Base-by-base conservation (phyloP, 1,139 yeast genomes). In the Neolecta irregularis region DNA sequence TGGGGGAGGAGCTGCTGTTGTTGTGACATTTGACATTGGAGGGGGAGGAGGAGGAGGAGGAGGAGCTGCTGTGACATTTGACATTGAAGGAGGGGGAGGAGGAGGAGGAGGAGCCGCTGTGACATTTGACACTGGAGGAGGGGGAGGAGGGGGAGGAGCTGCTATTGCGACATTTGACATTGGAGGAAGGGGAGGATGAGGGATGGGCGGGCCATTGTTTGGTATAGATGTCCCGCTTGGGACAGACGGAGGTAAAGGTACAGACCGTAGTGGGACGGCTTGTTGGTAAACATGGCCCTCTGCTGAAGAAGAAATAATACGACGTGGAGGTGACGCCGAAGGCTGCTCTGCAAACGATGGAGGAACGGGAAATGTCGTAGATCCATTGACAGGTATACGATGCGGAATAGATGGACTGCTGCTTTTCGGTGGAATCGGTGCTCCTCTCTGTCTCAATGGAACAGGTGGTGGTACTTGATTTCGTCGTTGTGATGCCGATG, bases 1-100 rank as follows among this genome's bases (percentile, higher is more conserved):
- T 4, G 37, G 41, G 17, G 37, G 25, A 18, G 39, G 34, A 5
- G 43, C 25, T 3, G 41, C 37, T 22, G 39, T 29, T 6, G 35
- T 29, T 22, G 29, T 18, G 6, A 21, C 34, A 11, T 23, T 18
- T 15, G 42, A 25, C 12, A 44, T 42, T 3, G 45, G 42, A 3
- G 41, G 36, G 4, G 48, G 38, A 15, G 54, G 47, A 2, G 55
- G 49, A 12, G 65, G 61, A 13, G 60, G 58, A 6, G 63, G 54
- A n/a, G 60, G 54, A 1, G 53, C 50, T 5, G 54, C 52, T 4
- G 60, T 57, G 20, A 51, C 48, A 18, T 54, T 48, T 15, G 45
- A 45, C 30, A 40, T 31, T 15, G 36, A 32, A 1, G 55, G 42
- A 5, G 53, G 48, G 6, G 48, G 41, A 5, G 54, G 48, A 17